Base-by-base conservation (phyloP, 1,284 basidiomycete species). In the Cryptococcus maquisensis region DNA sequence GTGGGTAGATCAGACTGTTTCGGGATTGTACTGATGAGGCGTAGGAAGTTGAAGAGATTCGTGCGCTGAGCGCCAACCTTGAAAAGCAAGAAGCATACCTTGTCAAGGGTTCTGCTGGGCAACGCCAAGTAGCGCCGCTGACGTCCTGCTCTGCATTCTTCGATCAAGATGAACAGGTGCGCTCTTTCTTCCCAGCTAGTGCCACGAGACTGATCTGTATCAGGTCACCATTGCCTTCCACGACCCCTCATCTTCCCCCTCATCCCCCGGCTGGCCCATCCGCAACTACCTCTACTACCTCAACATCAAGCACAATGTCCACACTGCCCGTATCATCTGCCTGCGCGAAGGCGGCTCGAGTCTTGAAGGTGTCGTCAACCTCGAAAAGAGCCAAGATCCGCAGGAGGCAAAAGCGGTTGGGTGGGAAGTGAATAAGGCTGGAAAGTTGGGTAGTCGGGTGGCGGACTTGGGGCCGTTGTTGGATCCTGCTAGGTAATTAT, bases 391-490 rank as follows among this genome's bases (percentile, higher is more conserved):
- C 10, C 28, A 21, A 10, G 6, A 12, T 9, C 51, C 56, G 16
- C 63, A 48, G 6, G 55, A 62, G 55, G 35, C 63, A 52, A 32
- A 80, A 78, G 87, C 87, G 0, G 88, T 96, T 0, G 95, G 95
- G 1, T 98, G 95, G 96, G 94, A 98, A 78, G 88, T 90, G 77
- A 94, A 94, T 63, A 77, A 81, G 60, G 79, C 86, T 67, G 86
- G 86, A 13, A 95, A 94, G 69, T 79, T 98, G 4, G 88, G 84
- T 0, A 89, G 93, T 18, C 82, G 90, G n/a, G 69, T 94, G 42
- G 92, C 91, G 0, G 92, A 98, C 77, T 77, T 99, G 3, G 92
- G 89, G 7, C 88, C 93, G 0, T 88, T 95, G 85, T 94, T 98
- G 89, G 93, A 98, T 72, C 96, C 95, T 0, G 78, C 80, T 2